A percentile compares a stretch with the other conserved stretches of the same genome.
Evolutionary conservation across 192 early-diverging fungal species (phyloP).

Genomic region (Coemansia sp.): DNA sequence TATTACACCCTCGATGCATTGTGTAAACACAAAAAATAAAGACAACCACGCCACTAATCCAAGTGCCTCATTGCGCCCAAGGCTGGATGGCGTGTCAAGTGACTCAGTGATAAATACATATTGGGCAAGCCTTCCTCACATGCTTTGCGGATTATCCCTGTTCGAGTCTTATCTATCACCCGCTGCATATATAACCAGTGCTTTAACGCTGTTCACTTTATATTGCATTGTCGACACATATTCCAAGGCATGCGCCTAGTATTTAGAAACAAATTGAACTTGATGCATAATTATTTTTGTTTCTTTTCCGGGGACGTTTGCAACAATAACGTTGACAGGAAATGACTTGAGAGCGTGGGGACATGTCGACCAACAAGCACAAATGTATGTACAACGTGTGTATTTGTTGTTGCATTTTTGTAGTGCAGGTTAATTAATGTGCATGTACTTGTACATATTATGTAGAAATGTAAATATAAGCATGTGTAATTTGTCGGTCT

Average conservation of each 20-base stretch:
- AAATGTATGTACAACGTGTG: neutral
- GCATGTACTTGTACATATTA: neutral
- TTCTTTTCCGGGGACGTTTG: neutral
- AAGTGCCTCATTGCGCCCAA: neutral
- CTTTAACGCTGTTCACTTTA: neutral
- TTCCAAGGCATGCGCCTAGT: neutral
- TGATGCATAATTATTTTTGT: neutral
- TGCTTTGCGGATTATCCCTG: neutral
- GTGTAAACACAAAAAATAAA: neutral
- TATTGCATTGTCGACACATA: neutral
- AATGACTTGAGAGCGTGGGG: neutral
- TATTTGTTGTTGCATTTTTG: neutral
- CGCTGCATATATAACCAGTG: neutral
- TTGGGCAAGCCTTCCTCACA: neutral
- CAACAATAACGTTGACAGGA: neutral
- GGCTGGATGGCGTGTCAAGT: slow-evolving; percentile 1
- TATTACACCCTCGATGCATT: neutral
- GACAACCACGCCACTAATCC: neutral
- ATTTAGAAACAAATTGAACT: neutral
- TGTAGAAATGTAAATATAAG: slow-evolving; percentile 9
- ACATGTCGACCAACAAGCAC: neutral
- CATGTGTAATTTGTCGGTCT: neutral
- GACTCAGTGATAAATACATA: slow-evolving; percentile 2
- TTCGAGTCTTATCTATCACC: neutral
- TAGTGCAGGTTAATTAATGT: neutral